phyloP scores from a whole-genome alignment of 2,329 filamentous ascomycete species.

The Fonsecaea nubica region DNA sequence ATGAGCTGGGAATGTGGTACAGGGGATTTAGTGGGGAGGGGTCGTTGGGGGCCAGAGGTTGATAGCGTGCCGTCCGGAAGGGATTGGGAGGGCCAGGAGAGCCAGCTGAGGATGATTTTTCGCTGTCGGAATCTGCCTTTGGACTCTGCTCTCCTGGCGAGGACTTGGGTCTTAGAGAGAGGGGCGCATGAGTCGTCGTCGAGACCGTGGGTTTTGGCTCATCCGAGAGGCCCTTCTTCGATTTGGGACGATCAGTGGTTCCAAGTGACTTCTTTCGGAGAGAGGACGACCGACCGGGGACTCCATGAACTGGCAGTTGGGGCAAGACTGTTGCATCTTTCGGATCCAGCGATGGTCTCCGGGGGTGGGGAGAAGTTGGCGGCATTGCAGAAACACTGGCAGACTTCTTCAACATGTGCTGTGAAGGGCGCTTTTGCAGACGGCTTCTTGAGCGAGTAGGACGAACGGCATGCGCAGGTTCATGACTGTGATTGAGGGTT shows the following conservation, averaged over 20 bases:
- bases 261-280: constrained; percentile 21
- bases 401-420: constrained; percentile 17
- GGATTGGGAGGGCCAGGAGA: constrained; percentile 13
- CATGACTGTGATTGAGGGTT: constrained; percentile 9
- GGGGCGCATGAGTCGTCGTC: constrained; percentile 9
- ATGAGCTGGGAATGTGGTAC: constrained; percentile 30
- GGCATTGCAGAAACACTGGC: constrained; percentile 20
- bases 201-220: constrained; percentile 13
- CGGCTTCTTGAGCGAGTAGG: constrained; percentile 29
- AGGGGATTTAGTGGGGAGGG: constrained; percentile 33
- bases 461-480: constrained; percentile 6
- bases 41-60: constrained; percentile 32
- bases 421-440: constrained; percentile 23
- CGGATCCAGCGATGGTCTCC: constrained; percentile 9
- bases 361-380: constrained; percentile 2
- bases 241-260: constrained; percentile 12
- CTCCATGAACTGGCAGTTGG: constrained; percentile 15
- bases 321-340: constrained; percentile 27
- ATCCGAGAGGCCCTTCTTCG: constrained; percentile 12
- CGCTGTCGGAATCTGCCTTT: constrained; percentile 13
- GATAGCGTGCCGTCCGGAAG: constrained; percentile 29
- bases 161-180: constrained; percentile 23
- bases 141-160: constrained; percentile 9
- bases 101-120: constrained; percentile 15
- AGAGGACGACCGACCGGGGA: constrained; percentile 28